Percentiles rank a stretch among this genome's conserved stretches.
Evolutionary conservation across 441 rosid genomes (phyloP).

Genomic region (Geranium incanum): DNA sequence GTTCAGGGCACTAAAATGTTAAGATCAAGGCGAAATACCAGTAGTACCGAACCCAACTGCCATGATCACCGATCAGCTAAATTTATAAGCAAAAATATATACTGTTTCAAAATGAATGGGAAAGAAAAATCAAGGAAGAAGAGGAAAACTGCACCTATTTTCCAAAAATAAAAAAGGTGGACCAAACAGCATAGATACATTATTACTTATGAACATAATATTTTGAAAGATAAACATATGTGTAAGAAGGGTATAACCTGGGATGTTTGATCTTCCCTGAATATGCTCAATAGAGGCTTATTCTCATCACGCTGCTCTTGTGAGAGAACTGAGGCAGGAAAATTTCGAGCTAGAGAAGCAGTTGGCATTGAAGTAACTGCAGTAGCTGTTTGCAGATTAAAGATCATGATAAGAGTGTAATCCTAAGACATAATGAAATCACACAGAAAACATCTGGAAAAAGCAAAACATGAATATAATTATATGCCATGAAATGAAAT

Average conservation of each 20-base stretch:
- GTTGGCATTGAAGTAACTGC: slow-evolving; percentile 43
- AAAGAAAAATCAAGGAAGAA: neutral
- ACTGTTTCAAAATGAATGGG: neutral
- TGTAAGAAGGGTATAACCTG: slow-evolving; percentile 36
- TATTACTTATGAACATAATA: neutral
- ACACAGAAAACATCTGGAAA: neutral
- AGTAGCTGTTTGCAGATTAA: slow-evolving; percentile 48
- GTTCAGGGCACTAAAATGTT: neutral
- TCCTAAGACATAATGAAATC: neutral
- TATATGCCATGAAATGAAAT: neutral
- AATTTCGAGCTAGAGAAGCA: slow-evolving; percentile 45
- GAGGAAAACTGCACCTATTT: neutral
- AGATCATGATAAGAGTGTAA: slow-evolving; percentile 18
- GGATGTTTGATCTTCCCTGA: slow-evolving; percentile 46
- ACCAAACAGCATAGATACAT: slow-evolving; percentile 4
- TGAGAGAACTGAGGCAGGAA: slow-evolving; percentile 60
- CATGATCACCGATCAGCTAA: neutral
- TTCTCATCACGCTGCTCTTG: slow-evolving; percentile 74
- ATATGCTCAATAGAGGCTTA: slow-evolving; percentile 33
- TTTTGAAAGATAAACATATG: neutral
- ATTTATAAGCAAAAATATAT: neutral
- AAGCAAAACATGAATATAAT: neutral
- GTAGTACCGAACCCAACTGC: neutral
- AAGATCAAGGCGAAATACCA: neutral
- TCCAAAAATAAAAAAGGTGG: neutral